Evolutionary conservation across 768 basidiomycete genomes (phyloP).

Genomic region (Boletus coccyginus): DNA sequence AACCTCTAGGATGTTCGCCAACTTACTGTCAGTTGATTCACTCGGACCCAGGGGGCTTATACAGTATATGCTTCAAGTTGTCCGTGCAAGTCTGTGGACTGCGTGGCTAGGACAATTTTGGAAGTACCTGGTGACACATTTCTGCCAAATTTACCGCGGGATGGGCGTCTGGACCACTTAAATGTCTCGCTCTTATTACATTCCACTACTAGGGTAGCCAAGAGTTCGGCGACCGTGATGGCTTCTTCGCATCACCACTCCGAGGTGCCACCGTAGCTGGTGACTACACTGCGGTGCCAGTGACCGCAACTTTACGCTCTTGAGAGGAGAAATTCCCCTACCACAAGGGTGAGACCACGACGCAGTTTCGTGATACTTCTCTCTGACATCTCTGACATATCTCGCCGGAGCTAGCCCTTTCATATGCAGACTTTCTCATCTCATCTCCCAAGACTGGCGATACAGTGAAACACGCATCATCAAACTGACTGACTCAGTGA

Average conservation of each 20-base stretch:
- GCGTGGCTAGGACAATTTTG: background rate
- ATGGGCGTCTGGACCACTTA: too few species aligned
- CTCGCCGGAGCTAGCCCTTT: background rate
- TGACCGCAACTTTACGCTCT: background rate
- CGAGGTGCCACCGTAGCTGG: background rate
- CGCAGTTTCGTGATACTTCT: background rate
- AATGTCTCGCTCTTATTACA: too few species aligned
- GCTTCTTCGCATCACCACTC: background rate
- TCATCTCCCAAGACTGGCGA: background rate
- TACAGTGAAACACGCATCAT: background rate
- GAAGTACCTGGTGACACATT: background rate
- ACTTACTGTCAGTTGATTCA: background rate
- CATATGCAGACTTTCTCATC: background rate
- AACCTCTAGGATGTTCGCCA: too few species aligned
- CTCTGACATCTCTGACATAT: conserved; percentile 7
- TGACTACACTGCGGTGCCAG: background rate
- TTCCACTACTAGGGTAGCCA: background rate
- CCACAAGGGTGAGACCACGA: background rate
- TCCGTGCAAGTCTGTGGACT: background rate
- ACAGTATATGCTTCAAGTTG: background rate
- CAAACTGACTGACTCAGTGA: background rate
- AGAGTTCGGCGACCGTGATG: background rate
- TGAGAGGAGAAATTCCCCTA: too few species aligned
- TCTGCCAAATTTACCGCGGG: too few species aligned
- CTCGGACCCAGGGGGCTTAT: background rate